Base-by-base conservation (phyloP, 192 early-diverging fungal species). In the Podila epicladia region DNA sequence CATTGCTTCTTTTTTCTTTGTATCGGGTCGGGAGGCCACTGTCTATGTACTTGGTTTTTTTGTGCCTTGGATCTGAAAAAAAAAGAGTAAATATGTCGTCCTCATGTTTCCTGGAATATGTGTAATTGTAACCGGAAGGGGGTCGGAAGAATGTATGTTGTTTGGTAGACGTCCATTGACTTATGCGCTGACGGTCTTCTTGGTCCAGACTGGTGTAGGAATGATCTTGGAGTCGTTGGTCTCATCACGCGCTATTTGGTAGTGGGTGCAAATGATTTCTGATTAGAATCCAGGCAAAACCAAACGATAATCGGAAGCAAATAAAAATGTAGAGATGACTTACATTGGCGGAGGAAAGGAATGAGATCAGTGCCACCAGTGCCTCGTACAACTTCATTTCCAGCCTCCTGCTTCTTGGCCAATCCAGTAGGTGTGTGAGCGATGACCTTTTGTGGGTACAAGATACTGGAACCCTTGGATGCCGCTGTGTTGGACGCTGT, bases 281-380 rank as follows among this genome's bases (percentile, higher is more conserved):
- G 48, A 57, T 29, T 33, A 32, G 35, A 65, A 62, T 31, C 12
- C 45, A 32, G 17, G 12, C 17, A 50, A 0, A 51, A 31, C 19
- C 13, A 15, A 45, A 7, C 3, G 38, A 48, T 58, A 61, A 32
- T 22, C 1, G 59, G 26, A 65, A 61, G n/a, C n/a, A 61, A 55
- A 62, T 62, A 62, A 67, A 33, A 29, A 55, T 5, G 22, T 59
- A 48, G 22, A 59, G 4, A 41, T 9, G 15, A 41, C 77, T 80
- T 72, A 80, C 77, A 80, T 80, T 80, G 77, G 53, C 77, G 77
- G 62, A 99, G 84, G 85, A 99, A 99, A 38, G 96, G 94, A 37
- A 98, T 95, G 19, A 97, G 84, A 73, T 98, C 92, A 0, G 94
- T 95, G 24, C 94, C 95, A 9, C 94, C 94, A 0, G 94, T 94